A percentile compares a stretch with the other conserved stretches of the same genome.
These are phyloP conservation scores for Beauveria australis DNA, from an alignment of 2,329 filamentous ascomycete genomes.

Conservation along the genomic window DNA sequence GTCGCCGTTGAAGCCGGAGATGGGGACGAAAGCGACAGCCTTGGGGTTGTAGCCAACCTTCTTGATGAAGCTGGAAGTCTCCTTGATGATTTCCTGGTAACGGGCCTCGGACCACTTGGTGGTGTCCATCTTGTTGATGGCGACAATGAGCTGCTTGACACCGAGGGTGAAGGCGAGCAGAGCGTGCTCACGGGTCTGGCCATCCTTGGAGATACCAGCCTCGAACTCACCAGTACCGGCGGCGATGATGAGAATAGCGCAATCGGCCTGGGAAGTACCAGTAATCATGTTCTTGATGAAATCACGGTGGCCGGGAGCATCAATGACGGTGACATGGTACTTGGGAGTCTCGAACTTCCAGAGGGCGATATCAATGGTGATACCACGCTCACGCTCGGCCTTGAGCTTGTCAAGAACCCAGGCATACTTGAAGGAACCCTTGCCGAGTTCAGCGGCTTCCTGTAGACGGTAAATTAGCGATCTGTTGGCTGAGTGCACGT, in stretches of 20 bases:
- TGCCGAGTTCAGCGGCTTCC: slow-evolving; percentile 98
- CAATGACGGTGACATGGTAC: slow-evolving; percentile 97
- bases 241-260: slow-evolving; percentile 99
- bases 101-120: slow-evolving; percentile 95
- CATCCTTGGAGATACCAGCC: slow-evolving; percentile 99
- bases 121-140: slow-evolving; percentile 99
- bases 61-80: slow-evolving; percentile 99
- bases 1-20: slow-evolving; percentile 99
- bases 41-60: slow-evolving; percentile 99
- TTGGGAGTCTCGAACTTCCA: slow-evolving; percentile 99
- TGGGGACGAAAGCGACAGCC: slow-evolving; percentile 95
- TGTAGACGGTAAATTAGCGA: slow-evolving; percentile 31
- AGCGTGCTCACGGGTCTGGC: slow-evolving; percentile 99
- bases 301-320: slow-evolving; percentile 99
- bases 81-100: slow-evolving; percentile 99
- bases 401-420: slow-evolving; percentile 99
- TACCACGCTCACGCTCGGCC: slow-evolving; percentile 99
- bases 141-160: slow-evolving; percentile 99
- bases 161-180: slow-evolving; percentile 99
- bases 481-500: background rate
- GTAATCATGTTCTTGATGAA: slow-evolving; percentile 99
- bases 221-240: slow-evolving; percentile 99
- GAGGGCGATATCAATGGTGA: slow-evolving; percentile 99
- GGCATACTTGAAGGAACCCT: slow-evolving; percentile 99
- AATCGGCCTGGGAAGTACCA: slow-evolving; percentile 99